Base-by-base conservation (phyloP, 139 green algal genomes). In the Mesotaenium endlicherianum region DNA sequence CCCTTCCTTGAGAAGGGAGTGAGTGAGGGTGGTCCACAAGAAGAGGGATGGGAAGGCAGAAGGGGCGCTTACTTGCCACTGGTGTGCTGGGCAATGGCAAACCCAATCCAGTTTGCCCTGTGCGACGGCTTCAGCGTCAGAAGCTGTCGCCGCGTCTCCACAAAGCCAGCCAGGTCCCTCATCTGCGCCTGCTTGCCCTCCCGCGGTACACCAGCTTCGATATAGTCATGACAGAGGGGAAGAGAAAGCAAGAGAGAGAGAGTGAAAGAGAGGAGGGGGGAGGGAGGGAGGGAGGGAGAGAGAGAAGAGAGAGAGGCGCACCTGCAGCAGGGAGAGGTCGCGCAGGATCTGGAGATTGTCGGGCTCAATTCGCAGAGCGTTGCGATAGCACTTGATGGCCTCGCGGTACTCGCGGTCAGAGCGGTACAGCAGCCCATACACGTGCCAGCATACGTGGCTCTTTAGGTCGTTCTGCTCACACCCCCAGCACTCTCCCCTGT, bases 351-450 rank as follows among this genome's bases (percentile, higher is more conserved):
- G 94, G 41, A 92, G 68, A 88, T 98, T 99, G 34, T 97, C 92
- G 57, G 93, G 93, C 77, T 99, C 96, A 31, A 97, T 83, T 4
- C 93, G 91, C 78, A 99, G 88, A 1, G 97, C 95, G 74, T 98
- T 98, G 71, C 94, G 92, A 91, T 99, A 99, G 92, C 97, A 99
- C 89, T 99, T 99, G 87, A 98, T 96, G n/a, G 97, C 97, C 84
- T 99, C 95, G 11, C 91, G 89, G 81, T 99, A 98, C 75, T 98
- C 92, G 43, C 90, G 91, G 87, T 99, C 95, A 0, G 91, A 91
- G 3, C 95, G 93, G 89, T 98, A 94, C 43, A 99, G 84, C 43
- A 99, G 88, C 20, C 96, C 97, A 82, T 97, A 98, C 0, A 98
- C 97, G 86, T 99, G 97, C 97, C 97, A 99, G 88, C 94, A 98